Percentiles rank a stretch among this genome's conserved stretches.
Evolutionary conservation across 2,329 filamentous ascomycete genomes (phyloP).

Genomic region (Stylonectria norvegica): DNA sequence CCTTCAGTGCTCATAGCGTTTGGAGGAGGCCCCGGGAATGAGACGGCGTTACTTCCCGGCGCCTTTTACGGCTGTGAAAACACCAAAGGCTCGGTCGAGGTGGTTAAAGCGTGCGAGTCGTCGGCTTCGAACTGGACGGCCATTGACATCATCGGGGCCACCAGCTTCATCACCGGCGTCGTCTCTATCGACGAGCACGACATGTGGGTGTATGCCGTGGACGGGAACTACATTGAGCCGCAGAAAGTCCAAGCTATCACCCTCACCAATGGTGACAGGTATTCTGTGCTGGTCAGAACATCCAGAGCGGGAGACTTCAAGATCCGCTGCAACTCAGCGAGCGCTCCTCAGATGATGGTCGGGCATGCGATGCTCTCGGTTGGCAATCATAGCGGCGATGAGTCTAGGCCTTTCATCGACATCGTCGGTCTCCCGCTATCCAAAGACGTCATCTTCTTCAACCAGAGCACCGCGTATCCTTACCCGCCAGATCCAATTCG

Average conservation of each 20-base stretch:
- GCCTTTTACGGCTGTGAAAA: conserved; percentile 47
- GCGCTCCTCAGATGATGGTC: conserved; percentile 51
- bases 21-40: conserved; percentile 28
- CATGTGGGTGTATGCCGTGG: conserved; percentile 53
- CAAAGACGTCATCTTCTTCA: conserved; percentile 40
- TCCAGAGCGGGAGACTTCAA: conserved; percentile 48
- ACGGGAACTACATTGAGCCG: conserved; percentile 53
- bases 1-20: conserved; percentile 39
- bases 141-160: conserved; percentile 52
- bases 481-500: conserved; percentile 46
- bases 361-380: conserved; percentile 48
- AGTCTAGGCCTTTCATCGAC: conserved; percentile 45
- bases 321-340: conserved; percentile 50
- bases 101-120: conserved; percentile 35
- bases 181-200: conserved; percentile 51
- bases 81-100: conserved; percentile 41
- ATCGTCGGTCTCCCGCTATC: conserved; percentile 45
- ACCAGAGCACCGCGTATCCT: conserved; percentile 40
- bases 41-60: conserved; percentile 38
- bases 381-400: conserved; percentile 16
- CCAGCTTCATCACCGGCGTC: conserved; percentile 42
- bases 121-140: conserved; percentile 43
- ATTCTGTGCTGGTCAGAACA: conserved; percentile 48
- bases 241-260: conserved; percentile 45
- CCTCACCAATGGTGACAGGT: conserved; percentile 50